These are phyloP conservation scores for Phytophthora gonapodyides DNA, from an alignment of 352 stramenopile species.

Conservation along the genomic window DNA sequence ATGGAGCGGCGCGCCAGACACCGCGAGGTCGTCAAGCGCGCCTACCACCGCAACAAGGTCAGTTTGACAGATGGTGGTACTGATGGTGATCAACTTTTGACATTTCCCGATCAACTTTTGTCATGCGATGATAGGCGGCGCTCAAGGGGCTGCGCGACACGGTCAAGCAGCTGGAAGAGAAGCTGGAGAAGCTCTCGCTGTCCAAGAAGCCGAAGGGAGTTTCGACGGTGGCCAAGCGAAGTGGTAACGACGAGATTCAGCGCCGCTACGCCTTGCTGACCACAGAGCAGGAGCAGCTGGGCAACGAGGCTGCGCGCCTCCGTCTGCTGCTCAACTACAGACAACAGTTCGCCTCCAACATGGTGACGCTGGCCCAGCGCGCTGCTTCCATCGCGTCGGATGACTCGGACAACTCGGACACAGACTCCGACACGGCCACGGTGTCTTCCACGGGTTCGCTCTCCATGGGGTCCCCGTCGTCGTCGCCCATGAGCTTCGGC, in stretches of 20 bases:
- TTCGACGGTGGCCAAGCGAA: not conserved
- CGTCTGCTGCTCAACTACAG: constrained; percentile 46
- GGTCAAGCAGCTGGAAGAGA: constrained; percentile 55
- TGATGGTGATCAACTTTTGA: not conserved
- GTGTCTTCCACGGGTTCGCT: constrained; percentile 22
- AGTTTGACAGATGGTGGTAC: constrained; percentile 1
- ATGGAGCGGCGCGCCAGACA: constrained; percentile 63
- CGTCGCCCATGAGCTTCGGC: constrained; percentile 11
- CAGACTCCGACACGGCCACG: constrained; percentile 37
- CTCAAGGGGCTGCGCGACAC: constrained; percentile 57
- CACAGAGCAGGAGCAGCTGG: constrained; percentile 46
- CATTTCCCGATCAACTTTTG: constrained; percentile 16
- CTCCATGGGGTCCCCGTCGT: constrained; percentile 19
- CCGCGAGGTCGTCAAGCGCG: constrained; percentile 73
- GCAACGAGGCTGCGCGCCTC: constrained; percentile 47
- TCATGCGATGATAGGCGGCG: constrained; percentile 36
- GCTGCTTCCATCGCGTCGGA: constrained; percentile 23
- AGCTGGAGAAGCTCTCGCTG: constrained; percentile 50
- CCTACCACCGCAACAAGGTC: constrained; percentile 80
- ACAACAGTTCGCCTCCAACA: constrained; percentile 46
- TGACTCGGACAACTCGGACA: constrained; percentile 30
- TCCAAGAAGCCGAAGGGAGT: constrained; percentile 16
- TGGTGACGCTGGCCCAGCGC: constrained; percentile 31
- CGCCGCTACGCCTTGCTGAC: constrained; percentile 42
- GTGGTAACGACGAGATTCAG: constrained; percentile 35